Percentiles rank a stretch among this genome's conserved stretches.
phyloP scores from a whole-genome alignment of 2,329 filamentous ascomycete genomes.

The Neonectria hederae region DNA sequence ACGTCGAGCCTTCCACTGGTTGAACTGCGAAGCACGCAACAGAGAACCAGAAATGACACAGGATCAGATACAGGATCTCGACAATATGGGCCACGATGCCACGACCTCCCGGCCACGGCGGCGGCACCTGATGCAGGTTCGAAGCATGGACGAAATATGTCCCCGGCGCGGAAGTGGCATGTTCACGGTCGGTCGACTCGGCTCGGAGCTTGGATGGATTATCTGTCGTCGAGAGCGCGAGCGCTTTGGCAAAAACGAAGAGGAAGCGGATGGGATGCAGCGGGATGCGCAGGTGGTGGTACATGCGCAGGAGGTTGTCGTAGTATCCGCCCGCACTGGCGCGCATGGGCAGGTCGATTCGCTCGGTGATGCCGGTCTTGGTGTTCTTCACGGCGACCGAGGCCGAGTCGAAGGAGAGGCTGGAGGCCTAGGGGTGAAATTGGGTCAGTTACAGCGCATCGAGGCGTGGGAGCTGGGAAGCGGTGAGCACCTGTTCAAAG shows the following conservation, averaged over 20 bases:
- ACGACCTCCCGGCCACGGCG: constrained; percentile 51
- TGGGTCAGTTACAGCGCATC: neutral
- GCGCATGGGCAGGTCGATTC: constrained; percentile 53
- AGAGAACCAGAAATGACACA: constrained; percentile 64
- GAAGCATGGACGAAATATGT: constrained; percentile 64
- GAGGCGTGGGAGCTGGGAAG: neutral
- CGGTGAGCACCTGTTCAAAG: constrained; percentile 48
- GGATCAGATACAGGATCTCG: constrained; percentile 54
- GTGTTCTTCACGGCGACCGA: constrained; percentile 50
- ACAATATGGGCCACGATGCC: constrained; percentile 51
- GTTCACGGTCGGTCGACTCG: neutral
- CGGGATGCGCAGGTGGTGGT: constrained; percentile 60
- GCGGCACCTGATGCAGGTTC: constrained; percentile 60
- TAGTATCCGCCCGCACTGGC: constrained; percentile 59
- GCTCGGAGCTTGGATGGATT: constrained; percentile 12
- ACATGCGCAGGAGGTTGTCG: constrained; percentile 63
- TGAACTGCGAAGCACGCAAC: constrained; percentile 59
- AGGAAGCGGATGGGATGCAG: constrained; percentile 62
- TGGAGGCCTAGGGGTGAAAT: constrained; percentile 40
- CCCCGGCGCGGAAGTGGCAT: constrained; percentile 36
- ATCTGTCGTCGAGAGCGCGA: constrained; percentile 20
- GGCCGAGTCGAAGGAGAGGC: constrained; percentile 50
- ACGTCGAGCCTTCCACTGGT: constrained; percentile 38
- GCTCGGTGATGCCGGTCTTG: constrained; percentile 43
- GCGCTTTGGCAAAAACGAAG: constrained; percentile 58